phyloP scores from a whole-genome alignment of 331 rosid genomes.

The Telfairia occidentalis region DNA sequence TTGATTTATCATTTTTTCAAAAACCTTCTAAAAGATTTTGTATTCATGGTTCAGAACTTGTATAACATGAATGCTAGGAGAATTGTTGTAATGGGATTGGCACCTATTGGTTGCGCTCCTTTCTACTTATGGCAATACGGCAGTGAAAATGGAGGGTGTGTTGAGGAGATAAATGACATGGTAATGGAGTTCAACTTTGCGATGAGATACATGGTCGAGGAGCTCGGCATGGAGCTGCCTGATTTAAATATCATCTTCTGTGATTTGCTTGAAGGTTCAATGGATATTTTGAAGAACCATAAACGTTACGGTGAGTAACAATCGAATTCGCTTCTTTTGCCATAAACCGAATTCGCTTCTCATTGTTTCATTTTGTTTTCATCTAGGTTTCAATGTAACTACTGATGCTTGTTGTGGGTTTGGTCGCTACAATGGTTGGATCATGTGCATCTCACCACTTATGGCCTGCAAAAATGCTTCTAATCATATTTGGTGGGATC shows the following conservation, averaged over 20 bases:
- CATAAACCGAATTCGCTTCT: slow-evolving; percentile 2
- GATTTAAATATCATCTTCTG: slow-evolving; percentile 54
- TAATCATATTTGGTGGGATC: slow-evolving; percentile 85
- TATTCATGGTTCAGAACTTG: slow-evolving; percentile 49
- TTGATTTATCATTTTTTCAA: background rate
- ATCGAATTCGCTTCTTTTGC: background rate
- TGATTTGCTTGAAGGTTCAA: slow-evolving; percentile 57
- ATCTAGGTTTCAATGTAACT: slow-evolving; percentile 64
- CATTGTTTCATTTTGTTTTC: slow-evolving; percentile 9
- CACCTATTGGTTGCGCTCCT: slow-evolving; percentile 91
- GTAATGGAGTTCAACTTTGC: slow-evolving; percentile 65
- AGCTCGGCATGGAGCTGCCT: slow-evolving; percentile 46
- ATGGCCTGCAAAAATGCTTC: slow-evolving; percentile 84
- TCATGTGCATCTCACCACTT: slow-evolving; percentile 60
- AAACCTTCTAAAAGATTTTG: slow-evolving; percentile 9
- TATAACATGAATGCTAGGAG: slow-evolving; percentile 55
- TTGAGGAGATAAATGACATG: slow-evolving; percentile 66
- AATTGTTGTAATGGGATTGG: slow-evolving; percentile 69
- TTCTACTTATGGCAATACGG: slow-evolving; percentile 55
- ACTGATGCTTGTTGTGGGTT: slow-evolving; percentile 74
- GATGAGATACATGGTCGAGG: slow-evolving; percentile 59
- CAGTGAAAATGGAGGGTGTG: slow-evolving; percentile 52
- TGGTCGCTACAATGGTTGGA: slow-evolving; percentile 71
- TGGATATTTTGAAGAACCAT: slow-evolving; percentile 67
- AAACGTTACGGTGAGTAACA: slow-evolving; percentile 40